phyloP scores from a whole-genome alignment of 139 green algal genomes.

The Trebouxia sp. region DNA sequence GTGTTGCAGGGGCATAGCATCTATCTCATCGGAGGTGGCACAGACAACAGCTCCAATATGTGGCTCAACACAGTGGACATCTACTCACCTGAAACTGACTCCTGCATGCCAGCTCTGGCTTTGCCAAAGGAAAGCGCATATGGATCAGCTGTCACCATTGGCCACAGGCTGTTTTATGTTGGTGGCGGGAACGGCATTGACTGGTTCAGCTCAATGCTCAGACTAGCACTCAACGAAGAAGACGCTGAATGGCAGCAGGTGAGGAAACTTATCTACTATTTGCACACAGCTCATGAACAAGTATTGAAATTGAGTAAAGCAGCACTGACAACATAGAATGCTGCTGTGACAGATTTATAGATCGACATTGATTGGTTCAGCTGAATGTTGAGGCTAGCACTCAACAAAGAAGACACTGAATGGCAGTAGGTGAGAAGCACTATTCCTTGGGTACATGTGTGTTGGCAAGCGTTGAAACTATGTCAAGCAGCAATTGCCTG shows the following conservation, averaged over 20 bases:
- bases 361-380: constrained; percentile 39
- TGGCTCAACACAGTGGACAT: constrained; percentile 40
- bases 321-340: too few species aligned
- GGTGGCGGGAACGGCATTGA: constrained; percentile 39
- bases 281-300: background rate
- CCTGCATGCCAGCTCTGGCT: background rate
- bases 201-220: constrained; percentile 36
- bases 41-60: background rate
- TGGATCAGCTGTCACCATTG: constrained; percentile 31
- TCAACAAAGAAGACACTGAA: background rate
- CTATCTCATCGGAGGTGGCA: background rate
- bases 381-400: constrained; percentile 5
- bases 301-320: too few species aligned
- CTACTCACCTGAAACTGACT: background rate
- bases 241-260: constrained; percentile 14
- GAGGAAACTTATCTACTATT: background rate
- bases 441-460: background rate
- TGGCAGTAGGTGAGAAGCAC: background rate
- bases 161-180: constrained; percentile 34
- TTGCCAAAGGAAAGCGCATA: constrained; percentile 33
- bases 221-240: background rate
- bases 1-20: background rate
- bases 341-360: too few species aligned
- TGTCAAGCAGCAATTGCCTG: background rate
- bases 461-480: background rate